Conservation (phyloP, 2,329 filamentous ascomycete genomes). For the Mycosphaerella arachidis region DNA sequence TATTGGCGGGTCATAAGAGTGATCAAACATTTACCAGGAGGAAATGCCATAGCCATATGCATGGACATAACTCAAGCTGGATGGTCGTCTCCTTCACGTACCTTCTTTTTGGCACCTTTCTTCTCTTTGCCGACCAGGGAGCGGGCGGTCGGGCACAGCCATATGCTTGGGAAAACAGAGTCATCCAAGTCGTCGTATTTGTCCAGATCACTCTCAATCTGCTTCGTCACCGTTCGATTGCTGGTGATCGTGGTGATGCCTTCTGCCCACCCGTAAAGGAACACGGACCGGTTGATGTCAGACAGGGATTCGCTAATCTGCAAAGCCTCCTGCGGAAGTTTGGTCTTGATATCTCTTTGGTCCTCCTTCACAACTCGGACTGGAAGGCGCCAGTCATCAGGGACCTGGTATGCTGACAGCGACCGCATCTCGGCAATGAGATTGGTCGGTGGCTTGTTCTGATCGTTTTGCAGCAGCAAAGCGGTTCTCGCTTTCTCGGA, state of each 20-base stretch:
- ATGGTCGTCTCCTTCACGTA: not conserved
- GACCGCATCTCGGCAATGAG: constrained; percentile 31
- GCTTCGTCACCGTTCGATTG: constrained; percentile 63
- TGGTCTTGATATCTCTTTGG: constrained; percentile 33
- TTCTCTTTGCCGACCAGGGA: constrained; percentile 66
- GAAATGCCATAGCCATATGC: too few species aligned
- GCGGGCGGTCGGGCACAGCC: constrained; percentile 61
- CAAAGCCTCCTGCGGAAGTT: constrained; percentile 44
- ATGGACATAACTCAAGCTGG: not conserved
- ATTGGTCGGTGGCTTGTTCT: constrained; percentile 28
- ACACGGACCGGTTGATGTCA: constrained; percentile 64
- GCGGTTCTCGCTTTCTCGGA: constrained; percentile 57
- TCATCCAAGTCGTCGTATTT: constrained; percentile 48
- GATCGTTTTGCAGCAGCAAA: constrained; percentile 53
- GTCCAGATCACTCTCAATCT: constrained; percentile 59
- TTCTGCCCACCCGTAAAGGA: constrained; percentile 65
- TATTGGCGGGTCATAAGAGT: not conserved
- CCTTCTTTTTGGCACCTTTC: constrained; percentile 26
- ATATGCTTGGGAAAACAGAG: constrained; percentile 55
- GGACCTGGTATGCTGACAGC: constrained; percentile 54
- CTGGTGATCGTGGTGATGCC: constrained; percentile 64
- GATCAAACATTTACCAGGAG: not conserved
- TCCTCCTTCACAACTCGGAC: constrained; percentile 52
- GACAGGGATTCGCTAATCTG: constrained; percentile 49
- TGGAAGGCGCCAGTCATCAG: constrained; percentile 55